phyloP scores from a whole-genome alignment of 2,329 filamentous ascomycete genomes.

The Claviceps pusilla region DNA sequence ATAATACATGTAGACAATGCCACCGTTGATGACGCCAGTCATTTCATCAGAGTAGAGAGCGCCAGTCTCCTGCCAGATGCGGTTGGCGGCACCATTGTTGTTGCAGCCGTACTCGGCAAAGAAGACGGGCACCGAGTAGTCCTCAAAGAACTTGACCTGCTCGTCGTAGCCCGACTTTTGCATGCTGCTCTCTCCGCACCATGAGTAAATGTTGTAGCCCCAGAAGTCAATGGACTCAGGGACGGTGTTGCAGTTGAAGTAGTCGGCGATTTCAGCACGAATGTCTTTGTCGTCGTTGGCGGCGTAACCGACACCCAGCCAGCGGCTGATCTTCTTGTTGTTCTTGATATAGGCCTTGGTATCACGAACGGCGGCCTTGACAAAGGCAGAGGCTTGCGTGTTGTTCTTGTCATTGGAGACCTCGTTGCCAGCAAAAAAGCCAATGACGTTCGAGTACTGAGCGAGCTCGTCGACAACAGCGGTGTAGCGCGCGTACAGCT shows the following conservation, averaged over 20 bases:
- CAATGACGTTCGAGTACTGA: conserved; percentile 79
- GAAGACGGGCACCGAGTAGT: conserved; percentile 90
- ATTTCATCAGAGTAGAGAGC: conserved; percentile 70
- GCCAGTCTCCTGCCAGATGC: conserved; percentile 72
- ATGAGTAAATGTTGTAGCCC: conserved; percentile 99
- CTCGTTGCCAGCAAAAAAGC: conserved; percentile 98
- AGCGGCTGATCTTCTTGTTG: conserved; percentile 65
- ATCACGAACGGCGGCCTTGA: conserved; percentile 95
- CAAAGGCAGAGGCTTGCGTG: conserved; percentile 79
- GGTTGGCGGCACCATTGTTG: conserved; percentile 42
- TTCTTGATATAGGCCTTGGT: conserved; percentile 84
- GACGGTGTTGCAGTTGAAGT: conserved; percentile 76
- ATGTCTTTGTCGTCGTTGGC: conserved; percentile 84
- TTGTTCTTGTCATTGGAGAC: conserved; percentile 82
- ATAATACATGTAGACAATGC: conserved; percentile 98
- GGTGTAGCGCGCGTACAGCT: conserved; percentile 68
- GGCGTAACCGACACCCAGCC: conserved; percentile 83
- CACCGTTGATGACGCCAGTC: conserved; percentile 79
- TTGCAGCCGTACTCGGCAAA: conserved; percentile 99
- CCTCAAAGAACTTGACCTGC: conserved; percentile 71
- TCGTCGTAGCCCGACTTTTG: conserved; percentile 62
- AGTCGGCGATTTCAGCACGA: conserved; percentile 67
- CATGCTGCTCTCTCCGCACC: conserved; percentile 81
- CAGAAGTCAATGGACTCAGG: conserved; percentile 76
- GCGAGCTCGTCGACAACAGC: conserved; percentile 66